A percentile compares a stretch with the other conserved stretches of the same genome.
Conservation (phyloP, 768 basidiomycete species). For the Phlebiopsis gigantea region DNA sequence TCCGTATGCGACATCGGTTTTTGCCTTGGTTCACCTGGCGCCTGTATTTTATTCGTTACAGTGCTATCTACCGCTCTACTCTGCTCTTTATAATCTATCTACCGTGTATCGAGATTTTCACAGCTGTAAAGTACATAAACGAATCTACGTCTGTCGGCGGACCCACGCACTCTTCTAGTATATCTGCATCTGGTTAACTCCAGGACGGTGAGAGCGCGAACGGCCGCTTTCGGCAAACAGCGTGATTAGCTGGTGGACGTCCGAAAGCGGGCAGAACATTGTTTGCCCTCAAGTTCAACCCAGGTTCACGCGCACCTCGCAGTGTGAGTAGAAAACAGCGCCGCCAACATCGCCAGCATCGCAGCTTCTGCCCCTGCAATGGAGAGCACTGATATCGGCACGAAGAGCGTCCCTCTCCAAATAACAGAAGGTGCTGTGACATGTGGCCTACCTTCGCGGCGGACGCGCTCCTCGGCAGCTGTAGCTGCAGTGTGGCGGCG, state of each 20-base stretch:
- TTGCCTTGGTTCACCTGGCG: neutral
- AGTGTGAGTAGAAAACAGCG: neutral
- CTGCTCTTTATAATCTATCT: constrained; percentile 4
- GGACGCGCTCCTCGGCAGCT: neutral
- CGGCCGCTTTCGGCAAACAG: constrained; percentile 2
- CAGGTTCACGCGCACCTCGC: neutral
- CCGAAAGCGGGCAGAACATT: constrained; percentile 4
- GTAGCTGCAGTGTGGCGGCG: neutral
- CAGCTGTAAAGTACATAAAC: neutral
- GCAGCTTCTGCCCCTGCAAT: constrained; percentile 3
- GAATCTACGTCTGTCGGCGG: neutral
- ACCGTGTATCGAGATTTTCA: neutral
- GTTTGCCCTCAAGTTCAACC: neutral
- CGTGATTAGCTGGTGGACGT: constrained; percentile 11
- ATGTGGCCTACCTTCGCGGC: neutral
- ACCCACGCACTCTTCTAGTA: neutral
- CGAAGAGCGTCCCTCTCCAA: constrained; percentile 35
- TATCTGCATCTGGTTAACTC: neutral
- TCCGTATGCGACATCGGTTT: neutral
- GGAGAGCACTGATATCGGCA: constrained; percentile 25
- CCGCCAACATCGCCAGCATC: neutral
- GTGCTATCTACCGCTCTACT: constrained; percentile 8
- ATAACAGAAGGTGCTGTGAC: constrained; percentile 58
- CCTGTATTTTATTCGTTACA: constrained; percentile 11
- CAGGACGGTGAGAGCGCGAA: neutral